Conservation (phyloP, 768 basidiomycete genomes). For the Boletus subcaerulescens region DNA sequence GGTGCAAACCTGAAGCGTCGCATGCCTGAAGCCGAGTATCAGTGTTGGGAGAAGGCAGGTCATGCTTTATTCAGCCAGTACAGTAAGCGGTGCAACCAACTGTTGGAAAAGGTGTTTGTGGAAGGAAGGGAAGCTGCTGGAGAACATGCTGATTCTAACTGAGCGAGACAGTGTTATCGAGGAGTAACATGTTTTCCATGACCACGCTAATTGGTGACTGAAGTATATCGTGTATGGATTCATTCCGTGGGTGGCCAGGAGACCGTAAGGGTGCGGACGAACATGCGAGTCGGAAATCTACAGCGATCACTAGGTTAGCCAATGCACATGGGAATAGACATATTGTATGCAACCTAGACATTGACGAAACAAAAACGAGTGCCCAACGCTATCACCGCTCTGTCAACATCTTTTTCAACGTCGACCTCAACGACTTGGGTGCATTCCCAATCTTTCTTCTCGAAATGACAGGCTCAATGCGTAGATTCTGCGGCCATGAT, state of each 20-base stretch:
- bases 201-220: not conserved
- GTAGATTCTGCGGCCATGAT: slow-evolving; percentile 47
- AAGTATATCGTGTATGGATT: not conserved
- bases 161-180: not conserved
- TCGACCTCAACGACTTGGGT: slow-evolving; percentile 35
- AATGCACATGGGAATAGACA: not conserved
- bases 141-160: not conserved
- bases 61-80: slow-evolving; percentile 59
- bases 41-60: slow-evolving; percentile 60
- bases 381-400: slow-evolving; percentile 23
- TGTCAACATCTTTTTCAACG: slow-evolving; percentile 40
- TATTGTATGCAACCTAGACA: slow-evolving; percentile 1
- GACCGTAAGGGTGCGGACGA: no score
- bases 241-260: not conserved
- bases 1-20: slow-evolving; percentile 48
- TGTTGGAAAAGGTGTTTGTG: slow-evolving; percentile 54
- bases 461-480: slow-evolving; percentile 45
- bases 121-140: slow-evolving; percentile 39
- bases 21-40: slow-evolving; percentile 58
- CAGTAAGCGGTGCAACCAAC: slow-evolving; percentile 46
- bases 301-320: not conserved
- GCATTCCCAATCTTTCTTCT: slow-evolving; percentile 40
- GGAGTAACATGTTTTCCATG: no score
- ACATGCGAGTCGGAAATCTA: not conserved
- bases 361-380: not conserved